Evolutionary conservation across 352 stramenopile genomes (phyloP), one percentile per base, ranked within the genome.

Genomic region (Halophytophthora batemanensis): DNA sequence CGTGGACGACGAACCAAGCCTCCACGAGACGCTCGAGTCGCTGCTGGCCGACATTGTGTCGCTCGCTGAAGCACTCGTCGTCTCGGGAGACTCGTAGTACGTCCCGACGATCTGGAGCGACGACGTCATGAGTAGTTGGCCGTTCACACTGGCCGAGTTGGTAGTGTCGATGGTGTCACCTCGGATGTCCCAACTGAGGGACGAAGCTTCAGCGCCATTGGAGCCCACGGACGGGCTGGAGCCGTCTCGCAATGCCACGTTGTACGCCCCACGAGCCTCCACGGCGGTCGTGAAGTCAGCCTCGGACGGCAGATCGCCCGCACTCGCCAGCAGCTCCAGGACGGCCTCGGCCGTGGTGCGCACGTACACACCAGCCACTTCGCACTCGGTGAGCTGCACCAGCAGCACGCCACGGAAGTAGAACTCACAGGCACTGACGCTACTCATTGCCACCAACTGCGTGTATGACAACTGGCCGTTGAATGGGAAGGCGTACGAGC

Each of bases 321-420:
- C 63, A 2, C 51, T 64, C 21, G 34, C 43, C 19, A 50, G 40
- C 31, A 72, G 63, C 22, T 66, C 45, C 17, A 72, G 43, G 19
- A 72, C 50, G 3, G 59, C 50, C 59, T 72, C 59, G 2, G 59
- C 63, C 18, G 55, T 72, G 22, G 49, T 62, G 37, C 53, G 63
- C 33, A 72, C 56, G 59, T 57, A 69, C 28, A 72, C 59, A 36
- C 54, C 62, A 38, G 59, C 59, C 14, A 69, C 63, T 17, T 69
- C 36, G 47, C 63, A 72, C 44, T 72, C 63, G 21, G 54, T 33
- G 3, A 60, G 44, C 54, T 69, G 52, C 23, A 69, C 63, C 25
- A 66, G 31, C 19, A 72, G 34, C 46, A 72, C 63, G 22, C 49
- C 63, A 12, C 50, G 54, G 31, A 72, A 72, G 50, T 69, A 72